A percentile compares a stretch with the other conserved stretches of the same genome.
Evolutionary conservation across 139 green algal genomes (phyloP).

Genomic region (Chlorella sp.): DNA sequence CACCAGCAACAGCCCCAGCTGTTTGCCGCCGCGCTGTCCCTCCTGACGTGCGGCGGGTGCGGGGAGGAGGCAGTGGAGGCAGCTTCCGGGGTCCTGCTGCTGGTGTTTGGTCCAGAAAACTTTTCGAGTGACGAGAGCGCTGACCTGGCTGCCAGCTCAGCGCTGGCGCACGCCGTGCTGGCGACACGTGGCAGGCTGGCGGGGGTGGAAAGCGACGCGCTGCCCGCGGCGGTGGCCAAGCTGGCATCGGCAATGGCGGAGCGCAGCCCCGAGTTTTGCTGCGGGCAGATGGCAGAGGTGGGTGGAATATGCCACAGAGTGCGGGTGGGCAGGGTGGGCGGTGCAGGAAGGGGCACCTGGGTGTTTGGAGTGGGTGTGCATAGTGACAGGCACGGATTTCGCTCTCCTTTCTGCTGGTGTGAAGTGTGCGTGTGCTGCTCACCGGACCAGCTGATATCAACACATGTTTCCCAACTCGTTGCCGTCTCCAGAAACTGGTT

Average conservation of each 20-base stretch:
- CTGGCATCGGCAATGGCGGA: slow-evolving; percentile 57
- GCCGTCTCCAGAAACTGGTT: too few relatives aligned
- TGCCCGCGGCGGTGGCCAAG: slow-evolving; percentile 35
- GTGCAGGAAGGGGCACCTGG: neutral
- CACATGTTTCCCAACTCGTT: too few relatives aligned
- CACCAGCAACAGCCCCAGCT: slow-evolving; percentile 35
- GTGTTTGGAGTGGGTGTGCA: too few relatives aligned
- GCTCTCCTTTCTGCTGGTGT: neutral
- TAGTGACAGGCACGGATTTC: too few relatives aligned
- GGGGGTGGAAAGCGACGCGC: neutral
- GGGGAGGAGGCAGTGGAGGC: slow-evolving; percentile 22
- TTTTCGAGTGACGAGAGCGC: slow-evolving; percentile 37
- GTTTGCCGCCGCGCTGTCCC: slow-evolving; percentile 32
- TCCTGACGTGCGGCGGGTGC: slow-evolving; percentile 26
- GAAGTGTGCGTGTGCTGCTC: neutral
- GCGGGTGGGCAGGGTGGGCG: neutral
- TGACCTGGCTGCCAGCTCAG: slow-evolving; percentile 41
- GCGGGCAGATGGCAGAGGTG: neutral
- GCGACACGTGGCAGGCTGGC: slow-evolving; percentile 18
- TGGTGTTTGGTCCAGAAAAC: slow-evolving; percentile 50
- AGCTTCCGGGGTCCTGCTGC: slow-evolving; percentile 44
- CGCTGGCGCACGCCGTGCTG: slow-evolving; percentile 42
- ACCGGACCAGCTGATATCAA: neutral
- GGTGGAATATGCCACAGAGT: neutral
- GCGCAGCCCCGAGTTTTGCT: slow-evolving; percentile 40